Percentiles rank a stretch among this genome's conserved stretches.
phyloP scores from a whole-genome alignment of 441 rosid species.

The Adansonia grandidieri region DNA sequence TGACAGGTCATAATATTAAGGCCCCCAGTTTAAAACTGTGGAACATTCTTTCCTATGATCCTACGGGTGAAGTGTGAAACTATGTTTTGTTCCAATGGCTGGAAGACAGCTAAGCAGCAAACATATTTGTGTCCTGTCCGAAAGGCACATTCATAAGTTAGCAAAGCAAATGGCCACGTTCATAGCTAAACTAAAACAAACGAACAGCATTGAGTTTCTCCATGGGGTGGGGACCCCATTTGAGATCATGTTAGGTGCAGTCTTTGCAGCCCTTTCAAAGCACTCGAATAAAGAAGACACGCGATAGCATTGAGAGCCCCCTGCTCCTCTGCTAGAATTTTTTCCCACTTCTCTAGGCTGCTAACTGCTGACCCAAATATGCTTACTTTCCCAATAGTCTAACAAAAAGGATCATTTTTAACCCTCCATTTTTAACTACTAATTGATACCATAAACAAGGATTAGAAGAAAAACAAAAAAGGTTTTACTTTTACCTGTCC shows the following conservation, averaged over 20 bases:
- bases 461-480: not conserved
- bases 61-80: conserved; percentile 3
- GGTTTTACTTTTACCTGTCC: conserved; percentile 55
- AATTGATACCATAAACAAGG: not conserved
- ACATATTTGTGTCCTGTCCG: not conserved
- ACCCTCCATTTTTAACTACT: not conserved
- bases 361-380: not conserved
- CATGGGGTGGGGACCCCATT: not conserved
- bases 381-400: not conserved
- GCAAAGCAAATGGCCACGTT: not conserved
- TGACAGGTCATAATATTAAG: not conserved
- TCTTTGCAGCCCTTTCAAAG: conserved; percentile 43
- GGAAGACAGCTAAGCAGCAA: conserved; percentile 19
- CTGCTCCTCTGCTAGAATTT: not conserved
- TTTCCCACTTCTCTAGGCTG: conserved; percentile 26
- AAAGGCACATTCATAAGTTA: not conserved
- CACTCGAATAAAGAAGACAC: conserved; percentile 17
- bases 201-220: not conserved
- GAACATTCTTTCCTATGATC: not conserved
- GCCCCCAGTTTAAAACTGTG: not conserved
- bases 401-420: not conserved
- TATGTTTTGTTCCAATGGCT: conserved; percentile 8
- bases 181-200: not conserved
- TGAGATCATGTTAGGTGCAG: conserved; percentile 13
- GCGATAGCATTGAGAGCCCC: conserved; percentile 21